Evolutionary conservation across 768 basidiomycete genomes (phyloP).

Genomic region (Agrocybe pediades): DNA sequence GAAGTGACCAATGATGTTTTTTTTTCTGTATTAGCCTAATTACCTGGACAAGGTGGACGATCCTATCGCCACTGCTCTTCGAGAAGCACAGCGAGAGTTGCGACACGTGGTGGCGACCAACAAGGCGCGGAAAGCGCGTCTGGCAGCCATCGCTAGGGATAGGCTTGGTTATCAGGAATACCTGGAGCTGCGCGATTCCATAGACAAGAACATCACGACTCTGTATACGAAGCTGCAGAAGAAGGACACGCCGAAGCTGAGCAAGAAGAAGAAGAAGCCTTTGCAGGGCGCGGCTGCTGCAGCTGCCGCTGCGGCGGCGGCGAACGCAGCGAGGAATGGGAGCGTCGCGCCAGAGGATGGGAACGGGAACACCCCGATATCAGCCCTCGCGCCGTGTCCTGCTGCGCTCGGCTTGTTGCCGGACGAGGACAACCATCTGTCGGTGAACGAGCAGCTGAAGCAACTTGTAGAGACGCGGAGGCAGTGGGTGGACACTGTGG

Average conservation of each 20-base stretch:
- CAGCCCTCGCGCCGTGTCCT: constrained; percentile 60
- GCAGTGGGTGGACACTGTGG: constrained; percentile 79
- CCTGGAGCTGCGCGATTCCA: constrained; percentile 75
- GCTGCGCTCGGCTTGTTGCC: constrained; percentile 71
- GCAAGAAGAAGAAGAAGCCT: constrained; percentile 75
- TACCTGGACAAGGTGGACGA: constrained; percentile 85
- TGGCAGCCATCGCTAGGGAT: constrained; percentile 78
- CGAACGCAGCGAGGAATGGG: constrained; percentile 30
- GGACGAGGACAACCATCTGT: constrained; percentile 64
- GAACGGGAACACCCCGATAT: constrained; percentile 29
- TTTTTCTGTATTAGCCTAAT: constrained; percentile 56
- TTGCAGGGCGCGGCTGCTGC: constrained; percentile 30
- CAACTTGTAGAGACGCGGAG: constrained; percentile 75
- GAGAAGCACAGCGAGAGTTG: constrained; percentile 84
- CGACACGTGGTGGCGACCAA: constrained; percentile 78
- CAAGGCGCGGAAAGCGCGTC: constrained; percentile 76
- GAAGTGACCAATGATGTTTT: not conserved
- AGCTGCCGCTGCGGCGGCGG: constrained; percentile 25
- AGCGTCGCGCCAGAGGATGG: constrained; percentile 28
- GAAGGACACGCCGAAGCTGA: constrained; percentile 74
- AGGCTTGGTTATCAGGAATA: constrained; percentile 93
- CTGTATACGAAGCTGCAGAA: constrained; percentile 82
- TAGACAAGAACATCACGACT: constrained; percentile 81
- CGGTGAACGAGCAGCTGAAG: constrained; percentile 67
- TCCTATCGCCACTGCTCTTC: constrained; percentile 87